Percentiles rank a stretch among this genome's conserved stretches.
Conservation (phyloP, 495 filamentous ascomycete genomes). For the Trichoderma gamsii region DNA sequence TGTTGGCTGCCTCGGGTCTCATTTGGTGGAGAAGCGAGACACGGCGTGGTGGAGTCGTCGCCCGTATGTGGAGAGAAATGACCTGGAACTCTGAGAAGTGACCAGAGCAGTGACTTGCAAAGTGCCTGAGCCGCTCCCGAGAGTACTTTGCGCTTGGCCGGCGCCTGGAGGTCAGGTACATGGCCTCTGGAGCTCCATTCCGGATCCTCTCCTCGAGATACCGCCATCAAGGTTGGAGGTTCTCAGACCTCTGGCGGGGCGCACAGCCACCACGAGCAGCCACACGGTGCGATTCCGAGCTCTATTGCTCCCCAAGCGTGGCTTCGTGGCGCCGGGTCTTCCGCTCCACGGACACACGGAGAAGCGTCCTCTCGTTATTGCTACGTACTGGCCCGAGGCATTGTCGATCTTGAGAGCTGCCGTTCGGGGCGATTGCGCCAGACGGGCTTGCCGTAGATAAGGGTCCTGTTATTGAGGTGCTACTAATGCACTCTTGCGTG, state of each 20-base stretch:
- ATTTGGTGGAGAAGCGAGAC: background rate
- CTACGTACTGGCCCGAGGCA: background rate
- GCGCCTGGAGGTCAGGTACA: slow-evolving; percentile 1
- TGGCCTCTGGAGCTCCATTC: background rate
- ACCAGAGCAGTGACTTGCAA: background rate
- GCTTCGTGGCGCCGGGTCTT: background rate
- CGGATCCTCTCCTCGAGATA: no score
- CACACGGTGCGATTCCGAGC: background rate
- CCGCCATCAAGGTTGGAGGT: no score
- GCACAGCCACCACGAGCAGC: background rate
- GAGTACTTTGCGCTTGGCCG: background rate
- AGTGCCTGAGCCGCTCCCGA: background rate
- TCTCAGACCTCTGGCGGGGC: no score
- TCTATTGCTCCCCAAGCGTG: background rate
- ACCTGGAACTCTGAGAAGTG: background rate
- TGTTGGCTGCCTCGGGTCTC: slow-evolving; percentile 8
- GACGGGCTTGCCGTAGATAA: background rate
- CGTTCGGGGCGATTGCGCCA: background rate
- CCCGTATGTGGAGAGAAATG: background rate
- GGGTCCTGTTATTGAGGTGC: background rate
- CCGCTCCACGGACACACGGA: background rate
- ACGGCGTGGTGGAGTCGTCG: background rate
- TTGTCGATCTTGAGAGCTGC: background rate
- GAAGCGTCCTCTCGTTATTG: background rate
- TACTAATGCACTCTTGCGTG: no score